Conservation (phyloP, 352 stramenopile species). For the Phytophthora sojae region DNA sequence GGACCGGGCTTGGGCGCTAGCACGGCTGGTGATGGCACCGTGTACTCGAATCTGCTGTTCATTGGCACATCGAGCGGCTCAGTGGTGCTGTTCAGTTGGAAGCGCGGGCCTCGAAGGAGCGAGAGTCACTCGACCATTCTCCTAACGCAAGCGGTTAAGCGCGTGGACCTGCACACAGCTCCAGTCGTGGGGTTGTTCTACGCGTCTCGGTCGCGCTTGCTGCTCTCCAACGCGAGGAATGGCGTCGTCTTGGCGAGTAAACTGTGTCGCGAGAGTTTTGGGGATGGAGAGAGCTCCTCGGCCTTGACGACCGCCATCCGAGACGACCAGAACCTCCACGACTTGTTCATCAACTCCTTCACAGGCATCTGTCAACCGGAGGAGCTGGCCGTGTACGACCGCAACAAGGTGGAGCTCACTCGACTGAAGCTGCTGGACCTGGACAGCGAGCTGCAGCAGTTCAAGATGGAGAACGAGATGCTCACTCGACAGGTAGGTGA, state of each 20-base stretch:
- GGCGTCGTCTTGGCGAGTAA: slow-evolving; percentile 58
- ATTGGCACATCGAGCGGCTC: slow-evolving; percentile 49
- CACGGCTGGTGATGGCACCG: slow-evolving; percentile 5
- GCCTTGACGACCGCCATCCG: slow-evolving; percentile 24
- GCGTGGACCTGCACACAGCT: slow-evolving; percentile 61
- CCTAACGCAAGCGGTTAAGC: slow-evolving; percentile 37
- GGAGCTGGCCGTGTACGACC: slow-evolving; percentile 68
- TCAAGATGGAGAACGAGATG: slow-evolving; percentile 80
- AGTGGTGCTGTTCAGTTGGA: slow-evolving; percentile 63
- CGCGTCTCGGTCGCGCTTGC: slow-evolving; percentile 23
- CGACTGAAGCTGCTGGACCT: slow-evolving; percentile 66
- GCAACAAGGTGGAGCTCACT: slow-evolving; percentile 57
- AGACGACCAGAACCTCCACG: slow-evolving; percentile 35
- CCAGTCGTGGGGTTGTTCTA: slow-evolving; percentile 57
- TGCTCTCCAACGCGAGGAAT: slow-evolving; percentile 53
- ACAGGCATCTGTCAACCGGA: slow-evolving; percentile 56
- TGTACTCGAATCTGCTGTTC: slow-evolving; percentile 51
- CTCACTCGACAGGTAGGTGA: slow-evolving; percentile 58
- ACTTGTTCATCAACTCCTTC: slow-evolving; percentile 27
- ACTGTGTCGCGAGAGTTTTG: slow-evolving; percentile 14
- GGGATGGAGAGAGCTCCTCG: slow-evolving; percentile 18
- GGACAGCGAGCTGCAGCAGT: slow-evolving; percentile 69
- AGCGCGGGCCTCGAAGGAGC: slow-evolving; percentile 25
- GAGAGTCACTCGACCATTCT: slow-evolving; percentile 36
- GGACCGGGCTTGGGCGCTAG: slow-evolving; percentile 30